Base-by-base conservation (phyloP, 148 eudicot species). In the Drosera capensis region DNA sequence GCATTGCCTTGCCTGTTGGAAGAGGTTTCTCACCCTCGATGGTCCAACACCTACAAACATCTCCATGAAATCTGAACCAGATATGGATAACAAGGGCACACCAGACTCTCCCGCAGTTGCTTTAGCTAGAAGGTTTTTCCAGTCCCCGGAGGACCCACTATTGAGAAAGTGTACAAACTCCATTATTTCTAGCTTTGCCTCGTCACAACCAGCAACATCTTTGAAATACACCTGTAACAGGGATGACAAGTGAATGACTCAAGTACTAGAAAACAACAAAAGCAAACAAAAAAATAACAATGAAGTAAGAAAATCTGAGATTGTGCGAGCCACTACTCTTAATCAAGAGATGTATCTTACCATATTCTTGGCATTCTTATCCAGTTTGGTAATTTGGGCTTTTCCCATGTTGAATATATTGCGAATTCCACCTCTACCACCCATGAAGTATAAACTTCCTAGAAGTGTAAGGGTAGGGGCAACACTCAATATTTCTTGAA, bases 341-440 rank as follows among this genome's bases (percentile, higher is more conserved):
- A 17, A 20, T 48, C 51, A 44, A 18, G 38, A 34, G 42, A 40
- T 16, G 40, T 21, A 36, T 19, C 68, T 41, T 26, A 82, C 94
- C 94, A 79, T 83, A 56, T 83, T 62, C 59, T 79, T 83, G 0
- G 87, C 59, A 61, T 83, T 79, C 69, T 83, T 83, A 59, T 83
- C 94, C 42, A 79, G 68, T 52, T 83, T 79, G 1, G 78, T 76
- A 29, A 83, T 56, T 17, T 59, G 70, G 16, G 94, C 88, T 63
- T 83, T 83, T 24, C 94, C 94, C 37, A 83, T 83, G 68, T 56
- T 83, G 58, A 83, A 83, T 40, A 83, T 76, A 14, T 88, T 88
- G 25, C 94, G 84, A 26, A 48, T 88, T 31, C 87, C 85, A 62
- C 45, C 67, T 49, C 78, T 72, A 54, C 84, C 79, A 49, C 58